phyloP scores from a whole-genome alignment of 1,284 basidiomycete species.

The Cutaneotrichosporon mucoides region DNA sequence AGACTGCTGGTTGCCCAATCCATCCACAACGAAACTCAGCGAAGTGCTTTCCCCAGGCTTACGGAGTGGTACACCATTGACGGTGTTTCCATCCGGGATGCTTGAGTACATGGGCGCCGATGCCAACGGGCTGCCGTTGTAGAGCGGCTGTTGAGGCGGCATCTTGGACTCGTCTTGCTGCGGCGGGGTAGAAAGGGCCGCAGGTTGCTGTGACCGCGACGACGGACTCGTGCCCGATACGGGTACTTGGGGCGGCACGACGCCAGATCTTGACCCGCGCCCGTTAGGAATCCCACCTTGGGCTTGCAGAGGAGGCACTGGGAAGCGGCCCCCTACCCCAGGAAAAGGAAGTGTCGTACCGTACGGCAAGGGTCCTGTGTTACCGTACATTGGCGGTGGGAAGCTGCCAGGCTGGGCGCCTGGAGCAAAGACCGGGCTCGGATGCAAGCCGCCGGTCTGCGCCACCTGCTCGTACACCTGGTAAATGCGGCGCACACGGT shows the following conservation, averaged over 20 bases:
- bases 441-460: neutral
- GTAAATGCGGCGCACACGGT: slow-evolving; percentile 8
- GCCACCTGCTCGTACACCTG: slow-evolving; percentile 11
- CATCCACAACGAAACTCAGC: slow-evolving; percentile 14
- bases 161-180: neutral
- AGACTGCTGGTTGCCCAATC: slow-evolving; percentile 4
- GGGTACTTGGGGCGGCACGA: neutral
- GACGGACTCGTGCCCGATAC: neutral
- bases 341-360: slow-evolving; percentile 7
- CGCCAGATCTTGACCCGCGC: neutral
- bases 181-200: neutral
- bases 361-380: neutral
- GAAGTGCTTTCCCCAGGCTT: slow-evolving; percentile 6
- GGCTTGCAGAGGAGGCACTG: slow-evolving; percentile 4
- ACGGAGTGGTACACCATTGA: slow-evolving; percentile 1
- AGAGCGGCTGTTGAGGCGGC: slow-evolving; percentile 3
- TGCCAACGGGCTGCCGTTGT: slow-evolving; percentile 3
- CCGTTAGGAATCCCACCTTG: neutral
- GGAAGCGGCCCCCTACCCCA: slow-evolving; percentile 4
- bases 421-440: neutral
- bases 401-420: neutral
- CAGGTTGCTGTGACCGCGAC: neutral
- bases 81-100: neutral
- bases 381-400: neutral
- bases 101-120: neutral